phyloP scores from a whole-genome alignment of 2,329 filamentous ascomycete species.

The Aspergillus chevalieri region DNA sequence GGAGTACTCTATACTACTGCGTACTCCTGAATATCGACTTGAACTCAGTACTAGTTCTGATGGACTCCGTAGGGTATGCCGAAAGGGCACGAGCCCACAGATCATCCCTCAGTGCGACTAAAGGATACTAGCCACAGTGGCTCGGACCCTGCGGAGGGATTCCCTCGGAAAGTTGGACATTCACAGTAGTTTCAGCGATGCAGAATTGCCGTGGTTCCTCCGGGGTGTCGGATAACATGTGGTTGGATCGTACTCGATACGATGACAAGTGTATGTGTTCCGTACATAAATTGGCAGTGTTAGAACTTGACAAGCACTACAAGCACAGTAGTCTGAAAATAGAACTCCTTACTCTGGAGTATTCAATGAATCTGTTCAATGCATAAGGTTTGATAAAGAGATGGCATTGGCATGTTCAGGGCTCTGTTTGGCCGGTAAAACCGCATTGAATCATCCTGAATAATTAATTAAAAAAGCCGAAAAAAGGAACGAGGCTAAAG shows the following conservation, averaged over 20 bases:
- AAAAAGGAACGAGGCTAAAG: background rate
- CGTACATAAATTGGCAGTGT: background rate
- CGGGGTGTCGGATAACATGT: background rate
- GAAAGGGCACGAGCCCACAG: background rate
- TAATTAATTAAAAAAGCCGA: background rate
- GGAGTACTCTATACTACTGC: background rate
- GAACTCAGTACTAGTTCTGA: background rate
- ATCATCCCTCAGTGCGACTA: background rate
- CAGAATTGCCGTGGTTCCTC: background rate
- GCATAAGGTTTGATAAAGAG: no score
- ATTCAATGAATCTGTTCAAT: no score
- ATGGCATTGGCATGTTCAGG: no score
- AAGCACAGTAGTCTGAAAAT: no score
- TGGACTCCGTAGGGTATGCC: background rate
- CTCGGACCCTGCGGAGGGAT: no score
- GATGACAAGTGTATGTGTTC: background rate
- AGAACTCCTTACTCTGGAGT: no score
- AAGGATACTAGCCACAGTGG: background rate
- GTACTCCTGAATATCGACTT: background rate
- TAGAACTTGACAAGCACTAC: no score
- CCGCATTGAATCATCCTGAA: background rate
- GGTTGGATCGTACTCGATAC: background rate
- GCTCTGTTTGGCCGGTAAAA: no score
- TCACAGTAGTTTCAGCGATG: background rate
- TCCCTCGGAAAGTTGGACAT: no score